Conservation (phyloP, 2,329 filamentous ascomycete species). For the Colletotrichum higginsianum region DNA sequence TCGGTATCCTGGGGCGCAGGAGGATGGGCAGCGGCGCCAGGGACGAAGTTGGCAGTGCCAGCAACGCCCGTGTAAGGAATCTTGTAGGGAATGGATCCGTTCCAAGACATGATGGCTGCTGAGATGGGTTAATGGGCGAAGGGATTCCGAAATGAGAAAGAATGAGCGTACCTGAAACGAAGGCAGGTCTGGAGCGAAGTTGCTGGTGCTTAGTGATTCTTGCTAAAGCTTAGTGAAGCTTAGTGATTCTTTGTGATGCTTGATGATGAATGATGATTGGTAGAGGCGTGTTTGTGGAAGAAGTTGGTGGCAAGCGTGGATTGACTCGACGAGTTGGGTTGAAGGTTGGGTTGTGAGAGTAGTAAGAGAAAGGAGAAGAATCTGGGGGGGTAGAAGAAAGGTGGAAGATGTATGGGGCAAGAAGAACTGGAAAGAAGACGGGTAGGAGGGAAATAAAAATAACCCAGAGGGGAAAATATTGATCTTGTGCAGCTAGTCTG, state of each 20-base stretch:
- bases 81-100: constrained; percentile 22
- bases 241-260: too few species aligned
- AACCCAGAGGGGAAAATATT: neutral
- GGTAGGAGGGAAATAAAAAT: neutral
- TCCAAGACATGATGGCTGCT: constrained; percentile 18
- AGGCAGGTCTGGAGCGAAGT: neutral
- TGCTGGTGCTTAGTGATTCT: neutral
- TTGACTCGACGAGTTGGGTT: too few species aligned
- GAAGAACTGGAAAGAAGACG: neutral
- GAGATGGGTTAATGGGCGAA: neutral
- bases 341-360: too few species aligned
- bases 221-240: too few species aligned
- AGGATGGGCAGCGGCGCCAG: constrained; percentile 9
- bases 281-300: too few species aligned
- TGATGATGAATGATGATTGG: too few species aligned
- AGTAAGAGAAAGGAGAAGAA: too few species aligned
- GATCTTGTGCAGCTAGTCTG: neutral
- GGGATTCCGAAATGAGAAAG: too few species aligned
- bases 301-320: too few species aligned
- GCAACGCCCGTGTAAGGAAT: constrained; percentile 40
- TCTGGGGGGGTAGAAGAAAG: too few species aligned
- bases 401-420: too few species aligned
- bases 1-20: constrained; percentile 2
- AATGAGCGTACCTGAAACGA: neutral
- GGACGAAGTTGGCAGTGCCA: constrained; percentile 1